These are phyloP conservation scores for Setaria viridis DNA, from an alignment of 202 grass and related monocot genomes.

Conservation along the genomic window DNA sequence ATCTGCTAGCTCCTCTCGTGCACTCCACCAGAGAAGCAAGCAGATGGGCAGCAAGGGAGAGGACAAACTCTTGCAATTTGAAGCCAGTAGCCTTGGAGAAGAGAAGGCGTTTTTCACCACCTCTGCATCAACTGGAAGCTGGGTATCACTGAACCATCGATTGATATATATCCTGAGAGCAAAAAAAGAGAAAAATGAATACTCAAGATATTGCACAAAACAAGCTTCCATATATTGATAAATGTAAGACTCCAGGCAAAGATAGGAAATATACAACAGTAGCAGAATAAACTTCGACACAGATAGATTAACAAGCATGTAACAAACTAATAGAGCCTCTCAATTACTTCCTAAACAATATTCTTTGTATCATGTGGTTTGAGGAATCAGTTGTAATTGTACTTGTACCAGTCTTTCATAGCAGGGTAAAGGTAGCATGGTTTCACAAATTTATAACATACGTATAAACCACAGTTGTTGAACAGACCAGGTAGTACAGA, in stretches of 20 bases:
- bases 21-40: slow-evolving; percentile 43
- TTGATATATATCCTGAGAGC: slow-evolving; percentile 31
- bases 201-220: slow-evolving; percentile 19
- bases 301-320: neutral
- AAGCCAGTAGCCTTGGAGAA: slow-evolving; percentile 31
- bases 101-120: slow-evolving; percentile 22
- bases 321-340: neutral
- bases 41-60: slow-evolving; percentile 35
- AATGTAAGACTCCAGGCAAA: neutral
- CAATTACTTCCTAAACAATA: slow-evolving; percentile 11
- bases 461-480: no score
- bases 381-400: slow-evolving; percentile 5
- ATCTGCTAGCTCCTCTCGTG: slow-evolving; percentile 52
- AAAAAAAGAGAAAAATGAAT: slow-evolving; percentile 14
- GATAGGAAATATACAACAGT: neutral
- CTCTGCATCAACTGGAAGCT: slow-evolving; percentile 39
- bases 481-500: neutral
- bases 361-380: slow-evolving; percentile 12
- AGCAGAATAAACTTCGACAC: neutral
- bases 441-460: neutral
- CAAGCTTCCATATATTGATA: slow-evolving; percentile 12
- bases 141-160: slow-evolving; percentile 5
- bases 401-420: neutral
- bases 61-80: slow-evolving; percentile 36
- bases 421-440: neutral